These are phyloP conservation scores for Penicillium manginii DNA, from an alignment of 495 filamentous ascomycete species.

Conservation along the genomic window DNA sequence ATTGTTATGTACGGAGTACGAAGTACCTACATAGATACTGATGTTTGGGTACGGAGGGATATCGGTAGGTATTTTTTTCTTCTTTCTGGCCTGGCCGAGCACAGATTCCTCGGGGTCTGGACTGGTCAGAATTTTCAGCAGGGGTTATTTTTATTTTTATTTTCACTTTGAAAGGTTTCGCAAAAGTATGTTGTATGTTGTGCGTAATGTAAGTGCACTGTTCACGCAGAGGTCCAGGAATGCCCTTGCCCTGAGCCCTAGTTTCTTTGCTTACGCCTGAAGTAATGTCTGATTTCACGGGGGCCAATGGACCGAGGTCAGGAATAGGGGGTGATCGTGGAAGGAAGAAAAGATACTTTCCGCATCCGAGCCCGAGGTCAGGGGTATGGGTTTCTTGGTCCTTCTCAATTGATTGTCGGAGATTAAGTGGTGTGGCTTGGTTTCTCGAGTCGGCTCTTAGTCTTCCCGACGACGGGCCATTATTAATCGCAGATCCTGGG, in stretches of 20 bases:
- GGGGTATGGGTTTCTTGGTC: background rate
- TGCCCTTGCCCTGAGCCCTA: slow-evolving; percentile 39
- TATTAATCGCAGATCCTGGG: background rate
- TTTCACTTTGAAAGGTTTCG: background rate
- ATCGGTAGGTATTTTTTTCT: too few relatives aligned
- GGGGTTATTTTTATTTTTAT: background rate
- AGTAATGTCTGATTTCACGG: background rate
- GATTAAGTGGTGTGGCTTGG: slow-evolving; percentile 5
- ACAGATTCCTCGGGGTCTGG: slow-evolving; percentile 1
- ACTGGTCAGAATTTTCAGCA: slow-evolving; percentile 1
- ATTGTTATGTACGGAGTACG: background rate
- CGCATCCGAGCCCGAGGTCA: background rate
- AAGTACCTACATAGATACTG: too few relatives aligned
- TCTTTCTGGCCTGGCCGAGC: background rate
- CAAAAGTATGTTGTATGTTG: slow-evolving; percentile 1
- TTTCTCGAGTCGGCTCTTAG: background rate
- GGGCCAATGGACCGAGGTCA: background rate
- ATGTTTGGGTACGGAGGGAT: too few relatives aligned
- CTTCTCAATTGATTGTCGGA: background rate
- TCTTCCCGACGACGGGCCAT: background rate
- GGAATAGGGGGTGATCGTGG: background rate
- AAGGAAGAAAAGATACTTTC: background rate
- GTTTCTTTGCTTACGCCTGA: slow-evolving; percentile 1
- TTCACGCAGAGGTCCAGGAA: slow-evolving; percentile 26
- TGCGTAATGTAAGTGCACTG: slow-evolving; percentile 28